Evolutionary conservation across 108 stramenopile species (phyloP).

Genomic region (Cylindrotheca closterium): DNA sequence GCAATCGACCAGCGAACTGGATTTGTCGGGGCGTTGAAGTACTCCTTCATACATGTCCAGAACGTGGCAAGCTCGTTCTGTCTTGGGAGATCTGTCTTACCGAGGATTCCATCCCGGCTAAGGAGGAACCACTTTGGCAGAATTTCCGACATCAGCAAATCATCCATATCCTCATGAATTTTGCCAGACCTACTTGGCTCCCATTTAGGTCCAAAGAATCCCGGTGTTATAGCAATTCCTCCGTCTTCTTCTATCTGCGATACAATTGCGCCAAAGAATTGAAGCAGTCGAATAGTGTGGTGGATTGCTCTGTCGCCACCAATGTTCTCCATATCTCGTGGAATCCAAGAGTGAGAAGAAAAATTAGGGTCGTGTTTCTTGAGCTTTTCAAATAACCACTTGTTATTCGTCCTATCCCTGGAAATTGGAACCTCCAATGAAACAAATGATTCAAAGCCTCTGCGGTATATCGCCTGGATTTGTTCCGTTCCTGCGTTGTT

Average conservation of each 20-base stretch:
- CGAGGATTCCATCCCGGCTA: slow-evolving; percentile 35
- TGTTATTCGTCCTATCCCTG: no score
- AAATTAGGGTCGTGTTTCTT: not conserved
- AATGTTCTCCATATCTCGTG: slow-evolving; percentile 17
- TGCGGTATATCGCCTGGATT: no score
- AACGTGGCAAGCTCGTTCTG: slow-evolving; percentile 34
- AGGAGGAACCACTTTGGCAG: slow-evolving; percentile 29
- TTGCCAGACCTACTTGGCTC: slow-evolving; percentile 4
- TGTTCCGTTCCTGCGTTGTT: slow-evolving; percentile 11
- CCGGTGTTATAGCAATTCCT: not conserved
- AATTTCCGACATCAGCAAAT: slow-evolving; percentile 48
- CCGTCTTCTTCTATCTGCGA: not conserved
- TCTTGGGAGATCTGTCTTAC: slow-evolving; percentile 20
- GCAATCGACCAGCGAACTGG: slow-evolving; percentile 43
- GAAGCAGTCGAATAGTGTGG: slow-evolving; percentile 43
- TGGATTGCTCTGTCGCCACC: slow-evolving; percentile 44
- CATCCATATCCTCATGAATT: slow-evolving; percentile 46
- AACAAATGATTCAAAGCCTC: slow-evolving; percentile 8
- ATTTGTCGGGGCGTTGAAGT: slow-evolving; percentile 30
- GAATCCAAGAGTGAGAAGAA: slow-evolving; percentile 33
- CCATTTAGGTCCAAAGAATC: slow-evolving; percentile 34
- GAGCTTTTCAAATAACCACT: not conserved
- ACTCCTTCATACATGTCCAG: slow-evolving; percentile 18
- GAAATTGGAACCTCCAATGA: slow-evolving; percentile 29
- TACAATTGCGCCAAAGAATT: slow-evolving; percentile 29